A percentile compares a stretch with the other conserved stretches of the same genome.
phyloP scores from a whole-genome alignment of 495 filamentous ascomycete species.

The Penicillium goetzii region DNA sequence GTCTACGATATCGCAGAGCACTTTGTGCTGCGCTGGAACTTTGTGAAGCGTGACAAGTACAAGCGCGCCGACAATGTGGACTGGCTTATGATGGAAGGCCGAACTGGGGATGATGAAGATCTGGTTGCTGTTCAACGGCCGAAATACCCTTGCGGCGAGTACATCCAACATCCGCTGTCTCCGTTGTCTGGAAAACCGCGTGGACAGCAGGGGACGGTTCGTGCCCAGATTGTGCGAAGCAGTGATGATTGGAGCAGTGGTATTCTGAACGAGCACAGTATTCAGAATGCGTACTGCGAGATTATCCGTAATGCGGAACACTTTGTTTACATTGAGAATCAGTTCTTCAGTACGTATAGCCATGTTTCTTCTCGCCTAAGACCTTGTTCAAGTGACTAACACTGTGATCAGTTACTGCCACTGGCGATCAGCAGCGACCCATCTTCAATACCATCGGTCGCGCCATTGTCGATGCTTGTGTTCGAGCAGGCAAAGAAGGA shows the following conservation, averaged over 20 bases:
- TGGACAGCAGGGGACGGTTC: slow-evolving; percentile 68
- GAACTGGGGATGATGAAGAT: slow-evolving; percentile 78
- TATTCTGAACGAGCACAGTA: slow-evolving; percentile 84
- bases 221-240: slow-evolving; percentile 83
- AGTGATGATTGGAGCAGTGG: slow-evolving; percentile 96
- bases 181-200: slow-evolving; percentile 58
- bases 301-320: slow-evolving; percentile 83
- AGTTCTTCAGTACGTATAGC: slow-evolving; percentile 75
- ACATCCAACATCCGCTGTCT: slow-evolving; percentile 77
- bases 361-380: not conserved
- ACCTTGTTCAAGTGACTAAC: slow-evolving; percentile 21
- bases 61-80: slow-evolving; percentile 80
- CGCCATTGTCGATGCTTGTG: slow-evolving; percentile 87
- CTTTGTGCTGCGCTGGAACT: slow-evolving; percentile 95
- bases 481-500: slow-evolving; percentile 77
- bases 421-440: slow-evolving; percentile 80
- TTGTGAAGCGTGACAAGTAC: slow-evolving; percentile 96
- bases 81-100: slow-evolving; percentile 82
- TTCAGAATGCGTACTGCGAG: slow-evolving; percentile 89
- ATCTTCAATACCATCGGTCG: slow-evolving; percentile 85
- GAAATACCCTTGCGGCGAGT: slow-evolving; percentile 82
- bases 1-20: slow-evolving; percentile 96
- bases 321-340: slow-evolving; percentile 96
- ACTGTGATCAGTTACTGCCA: slow-evolving; percentile 72
- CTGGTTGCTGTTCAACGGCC: slow-evolving; percentile 85